These are phyloP conservation scores for Antitrichia curtipendula DNA, from an alignment of 225 moss, liverwort and hornwort genomes.

Conservation along the genomic window DNA sequence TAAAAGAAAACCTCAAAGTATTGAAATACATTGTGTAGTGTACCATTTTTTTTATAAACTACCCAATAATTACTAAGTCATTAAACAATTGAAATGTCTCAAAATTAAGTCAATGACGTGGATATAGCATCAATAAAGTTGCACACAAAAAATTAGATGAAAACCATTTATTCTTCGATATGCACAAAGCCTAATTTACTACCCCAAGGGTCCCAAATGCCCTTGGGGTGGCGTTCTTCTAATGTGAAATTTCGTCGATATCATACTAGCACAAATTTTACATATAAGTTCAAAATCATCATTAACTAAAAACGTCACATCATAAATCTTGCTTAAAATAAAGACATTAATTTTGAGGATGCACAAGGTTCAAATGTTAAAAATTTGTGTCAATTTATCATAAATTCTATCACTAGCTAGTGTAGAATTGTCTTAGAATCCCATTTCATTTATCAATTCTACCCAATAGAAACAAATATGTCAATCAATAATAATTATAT, in stretches of 20 bases:
- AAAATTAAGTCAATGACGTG: rapidly evolving
- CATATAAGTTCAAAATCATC: not conserved
- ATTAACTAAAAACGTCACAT: not conserved
- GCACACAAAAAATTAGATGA: not conserved
- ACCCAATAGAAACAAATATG: too few relatives aligned
- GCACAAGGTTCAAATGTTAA: too few relatives aligned
- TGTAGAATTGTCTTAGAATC: too few relatives aligned
- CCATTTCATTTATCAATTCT: too few relatives aligned
- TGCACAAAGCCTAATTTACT: too few relatives aligned
- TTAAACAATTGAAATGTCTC: not conserved
- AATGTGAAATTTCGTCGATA: not conserved
- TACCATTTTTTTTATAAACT: not conserved
- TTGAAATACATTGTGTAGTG: not conserved
- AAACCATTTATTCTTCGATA: not conserved
- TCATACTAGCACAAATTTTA: not conserved
- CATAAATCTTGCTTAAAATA: not conserved
- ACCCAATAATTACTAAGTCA: rapidly evolving
- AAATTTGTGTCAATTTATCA: too few relatives aligned
- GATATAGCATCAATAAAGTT: not conserved
- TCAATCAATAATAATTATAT: too few relatives aligned
- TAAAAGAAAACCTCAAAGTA: not conserved
- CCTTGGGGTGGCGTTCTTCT: too few relatives aligned
- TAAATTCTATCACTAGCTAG: too few relatives aligned
- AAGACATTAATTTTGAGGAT: not conserved
- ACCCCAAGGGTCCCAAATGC: too few relatives aligned